These are phyloP conservation scores for Quercus engelmannii DNA, from an alignment of 306 rosid genomes.

Conservation along the genomic window DNA sequence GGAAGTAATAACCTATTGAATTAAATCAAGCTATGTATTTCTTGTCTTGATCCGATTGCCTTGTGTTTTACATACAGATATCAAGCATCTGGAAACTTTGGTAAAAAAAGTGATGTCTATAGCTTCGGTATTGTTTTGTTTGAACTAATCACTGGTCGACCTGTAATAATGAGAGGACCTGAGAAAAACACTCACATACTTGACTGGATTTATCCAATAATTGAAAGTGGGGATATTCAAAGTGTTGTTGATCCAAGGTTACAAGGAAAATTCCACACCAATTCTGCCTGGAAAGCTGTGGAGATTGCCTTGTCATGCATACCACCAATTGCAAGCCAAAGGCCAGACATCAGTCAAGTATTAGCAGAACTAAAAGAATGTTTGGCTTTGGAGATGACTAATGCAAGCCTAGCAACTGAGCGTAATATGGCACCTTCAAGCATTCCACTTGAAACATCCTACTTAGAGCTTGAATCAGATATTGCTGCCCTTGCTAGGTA, in stretches of 20 bases:
- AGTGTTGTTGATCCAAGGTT: conserved; percentile 27
- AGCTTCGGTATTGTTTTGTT: conserved; percentile 11
- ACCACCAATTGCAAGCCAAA: not conserved
- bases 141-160: not conserved
- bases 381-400: conserved; percentile 2
- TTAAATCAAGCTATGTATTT: too few relatives aligned
- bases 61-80: too few relatives aligned
- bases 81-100: not conserved
- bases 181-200: not conserved
- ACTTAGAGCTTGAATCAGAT: too few relatives aligned
- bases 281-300: not conserved
- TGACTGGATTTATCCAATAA: not conserved
- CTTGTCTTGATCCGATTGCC: too few relatives aligned
- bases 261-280: conserved; percentile 10
- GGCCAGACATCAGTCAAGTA: conserved; percentile 12
- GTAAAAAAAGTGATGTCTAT: conserved; percentile 5
- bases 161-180: not conserved
- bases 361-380: conserved; percentile 2
- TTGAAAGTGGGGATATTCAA: conserved; percentile 22
- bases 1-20: too few relatives aligned
- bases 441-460: too few relatives aligned
- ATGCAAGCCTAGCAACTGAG: not conserved
- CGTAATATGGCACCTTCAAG: too few relatives aligned
- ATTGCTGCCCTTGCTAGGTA: too few relatives aligned
- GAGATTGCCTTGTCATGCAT: conserved; percentile 8